These are phyloP conservation scores for Globisporangium paddicum DNA, from an alignment of 352 stramenopile genomes.

Conservation along the genomic window DNA sequence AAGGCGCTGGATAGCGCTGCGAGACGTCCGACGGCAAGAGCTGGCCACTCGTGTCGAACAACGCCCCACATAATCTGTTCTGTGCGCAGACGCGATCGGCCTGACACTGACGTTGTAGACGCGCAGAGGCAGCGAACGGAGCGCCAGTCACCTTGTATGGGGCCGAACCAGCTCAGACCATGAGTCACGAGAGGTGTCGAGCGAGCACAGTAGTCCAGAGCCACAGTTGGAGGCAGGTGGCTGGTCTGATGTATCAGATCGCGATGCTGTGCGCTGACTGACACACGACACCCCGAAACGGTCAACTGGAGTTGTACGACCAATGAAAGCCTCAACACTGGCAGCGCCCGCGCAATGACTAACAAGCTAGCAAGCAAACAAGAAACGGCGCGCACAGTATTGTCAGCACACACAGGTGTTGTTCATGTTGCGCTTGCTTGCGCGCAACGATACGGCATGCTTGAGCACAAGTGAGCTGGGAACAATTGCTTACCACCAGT, in stretches of 20 bases:
- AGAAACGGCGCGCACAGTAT: not conserved
- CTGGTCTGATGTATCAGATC: not conserved
- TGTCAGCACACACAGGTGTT: not conserved
- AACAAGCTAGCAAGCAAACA: not conserved
- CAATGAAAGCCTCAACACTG: no score
- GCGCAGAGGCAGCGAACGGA: no score
- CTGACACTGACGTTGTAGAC: no score
- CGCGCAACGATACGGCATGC: no score
- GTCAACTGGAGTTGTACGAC: not conserved
- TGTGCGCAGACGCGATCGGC: no score
- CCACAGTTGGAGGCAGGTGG: not conserved
- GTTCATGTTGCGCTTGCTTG: not conserved
- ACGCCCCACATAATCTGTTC: no score
- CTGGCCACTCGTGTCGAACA: no score
- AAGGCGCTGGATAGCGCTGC: no score
- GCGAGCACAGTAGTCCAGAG: not conserved
- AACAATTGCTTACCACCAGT: not conserved
- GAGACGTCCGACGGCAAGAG: no score
- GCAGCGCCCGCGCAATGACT: not conserved
- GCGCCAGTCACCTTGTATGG: no score
- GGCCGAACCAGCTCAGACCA: no score
- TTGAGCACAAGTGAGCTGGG: not conserved
- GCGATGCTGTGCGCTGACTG: not conserved
- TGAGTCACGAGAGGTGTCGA: no score
- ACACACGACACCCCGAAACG: not conserved